Evolutionary conservation across 1,284 basidiomycete species (phyloP).

Genomic region (Apiotrichum porosum): DNA sequence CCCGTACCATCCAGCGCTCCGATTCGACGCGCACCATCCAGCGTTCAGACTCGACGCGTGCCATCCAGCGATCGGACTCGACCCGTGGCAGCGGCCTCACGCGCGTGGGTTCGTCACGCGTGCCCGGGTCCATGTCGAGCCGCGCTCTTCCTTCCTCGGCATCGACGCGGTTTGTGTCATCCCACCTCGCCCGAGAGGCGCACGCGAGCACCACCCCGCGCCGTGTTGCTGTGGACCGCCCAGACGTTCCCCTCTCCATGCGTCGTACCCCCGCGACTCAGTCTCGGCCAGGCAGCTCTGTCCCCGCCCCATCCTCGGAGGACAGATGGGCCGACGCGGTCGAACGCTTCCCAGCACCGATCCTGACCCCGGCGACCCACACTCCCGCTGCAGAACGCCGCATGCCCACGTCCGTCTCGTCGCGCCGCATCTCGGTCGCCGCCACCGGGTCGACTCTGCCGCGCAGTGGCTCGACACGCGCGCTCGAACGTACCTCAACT

Average conservation of each 20-base stretch:
- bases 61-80: background rate
- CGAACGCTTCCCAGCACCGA: constrained; percentile 3
- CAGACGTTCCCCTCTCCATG: constrained; percentile 13
- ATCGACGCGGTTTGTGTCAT: constrained; percentile 2
- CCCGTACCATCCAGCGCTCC: background rate
- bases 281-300: too few species aligned
- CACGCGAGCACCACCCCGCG: background rate
- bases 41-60: constrained; percentile 3
- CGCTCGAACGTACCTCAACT: too few species aligned
- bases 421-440: background rate
- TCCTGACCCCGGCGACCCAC: background rate
- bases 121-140: background rate
- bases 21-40: background rate
- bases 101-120: too few species aligned
- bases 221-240: constrained; percentile 1
- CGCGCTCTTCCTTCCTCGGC: background rate
- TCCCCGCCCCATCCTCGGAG: background rate
- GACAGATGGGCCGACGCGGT: constrained; percentile 16
- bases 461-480: too few species aligned
- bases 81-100: background rate
- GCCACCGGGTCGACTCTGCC: too few species aligned
- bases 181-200: background rate
- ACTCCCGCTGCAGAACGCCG: background rate
- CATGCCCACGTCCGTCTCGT: background rate
- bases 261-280: background rate